These are phyloP conservation scores for Botrytis fabae DNA, from an alignment of 2,329 filamentous ascomycete genomes.

Conservation along the genomic window DNA sequence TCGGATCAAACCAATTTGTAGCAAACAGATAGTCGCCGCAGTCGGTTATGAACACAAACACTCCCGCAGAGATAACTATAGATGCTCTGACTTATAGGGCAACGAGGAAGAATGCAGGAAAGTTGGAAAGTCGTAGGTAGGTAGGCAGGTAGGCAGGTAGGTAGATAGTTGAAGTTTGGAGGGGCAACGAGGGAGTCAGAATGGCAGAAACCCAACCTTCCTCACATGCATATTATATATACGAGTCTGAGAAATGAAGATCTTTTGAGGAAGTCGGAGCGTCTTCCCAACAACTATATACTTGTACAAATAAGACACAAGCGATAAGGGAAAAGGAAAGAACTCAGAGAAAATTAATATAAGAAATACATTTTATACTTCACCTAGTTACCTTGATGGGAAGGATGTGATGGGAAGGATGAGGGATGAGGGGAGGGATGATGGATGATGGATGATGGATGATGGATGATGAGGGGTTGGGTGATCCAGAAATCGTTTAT, in stretches of 20 bases:
- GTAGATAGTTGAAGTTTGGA: background rate
- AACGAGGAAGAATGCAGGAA: background rate
- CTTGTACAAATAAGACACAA: background rate
- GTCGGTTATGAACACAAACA: background rate
- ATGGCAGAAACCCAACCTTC: background rate
- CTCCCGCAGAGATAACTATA: background rate
- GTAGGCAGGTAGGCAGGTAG: too few species aligned
- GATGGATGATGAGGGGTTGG: background rate
- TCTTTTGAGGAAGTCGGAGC: background rate
- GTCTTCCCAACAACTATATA: background rate
- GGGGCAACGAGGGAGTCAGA: constrained; percentile 1
- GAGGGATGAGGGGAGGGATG: background rate
- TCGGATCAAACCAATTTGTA: background rate
- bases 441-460: background rate
- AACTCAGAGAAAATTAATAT: background rate
- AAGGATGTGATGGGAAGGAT: background rate
- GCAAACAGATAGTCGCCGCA: background rate
- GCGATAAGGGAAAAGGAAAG: constrained; percentile 17
- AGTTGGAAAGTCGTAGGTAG: background rate
- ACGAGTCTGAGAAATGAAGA: background rate
- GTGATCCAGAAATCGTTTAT: background rate
- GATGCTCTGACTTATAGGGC: background rate
- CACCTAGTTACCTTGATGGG: background rate
- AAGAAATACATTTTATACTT: background rate
- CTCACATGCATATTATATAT: background rate